phyloP scores from a whole-genome alignment of 306 rosid genomes.

The Prinsepia uniflora region DNA sequence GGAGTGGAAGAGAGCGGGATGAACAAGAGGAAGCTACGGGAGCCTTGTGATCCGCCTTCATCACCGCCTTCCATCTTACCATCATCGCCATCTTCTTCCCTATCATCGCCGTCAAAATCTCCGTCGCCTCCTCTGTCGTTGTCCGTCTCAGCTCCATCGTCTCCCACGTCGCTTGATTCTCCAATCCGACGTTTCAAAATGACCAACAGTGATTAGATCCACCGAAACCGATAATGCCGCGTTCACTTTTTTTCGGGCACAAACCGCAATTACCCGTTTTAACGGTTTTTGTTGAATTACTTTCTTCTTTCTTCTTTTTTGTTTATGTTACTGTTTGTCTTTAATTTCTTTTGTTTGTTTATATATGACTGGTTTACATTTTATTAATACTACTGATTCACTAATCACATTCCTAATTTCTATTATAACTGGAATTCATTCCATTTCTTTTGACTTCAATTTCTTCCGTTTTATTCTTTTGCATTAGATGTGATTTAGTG shows the following conservation, averaged over 20 bases:
- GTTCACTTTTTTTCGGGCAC: slow-evolving; percentile 12
- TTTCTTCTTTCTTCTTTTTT: slow-evolving; percentile 1
- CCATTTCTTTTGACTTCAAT: not conserved
- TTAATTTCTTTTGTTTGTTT: slow-evolving; percentile 40
- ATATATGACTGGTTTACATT: slow-evolving; percentile 24
- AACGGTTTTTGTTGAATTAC: slow-evolving; percentile 61
- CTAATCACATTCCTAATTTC: slow-evolving; percentile 6
- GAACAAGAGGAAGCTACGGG: slow-evolving; percentile 65
- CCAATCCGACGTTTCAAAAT: slow-evolving; percentile 76
- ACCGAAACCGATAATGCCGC: not conserved
- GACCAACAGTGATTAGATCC: slow-evolving; percentile 40
- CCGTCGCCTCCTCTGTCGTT: slow-evolving; percentile 21
- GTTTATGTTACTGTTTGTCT: slow-evolving; percentile 1
- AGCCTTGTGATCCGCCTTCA: slow-evolving; percentile 44
- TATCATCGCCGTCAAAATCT: slow-evolving; percentile 24
- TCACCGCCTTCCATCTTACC: slow-evolving; percentile 54
- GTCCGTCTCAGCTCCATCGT: slow-evolving; percentile 39
- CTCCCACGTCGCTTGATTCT: slow-evolving; percentile 50
- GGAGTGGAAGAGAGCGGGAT: slow-evolving; percentile 31
- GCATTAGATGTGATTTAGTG: too few relatives aligned
- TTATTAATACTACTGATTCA: slow-evolving; percentile 25
- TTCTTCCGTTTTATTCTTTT: too few relatives aligned
- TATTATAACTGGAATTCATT: too few relatives aligned
- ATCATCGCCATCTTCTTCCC: slow-evolving; percentile 31
- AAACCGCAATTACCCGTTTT: slow-evolving; percentile 54